A percentile compares a stretch with the other conserved stretches of the same genome.
phyloP scores from a whole-genome alignment of 2,329 filamentous ascomycete species.

The Sporothrix pseudoabietina region DNA sequence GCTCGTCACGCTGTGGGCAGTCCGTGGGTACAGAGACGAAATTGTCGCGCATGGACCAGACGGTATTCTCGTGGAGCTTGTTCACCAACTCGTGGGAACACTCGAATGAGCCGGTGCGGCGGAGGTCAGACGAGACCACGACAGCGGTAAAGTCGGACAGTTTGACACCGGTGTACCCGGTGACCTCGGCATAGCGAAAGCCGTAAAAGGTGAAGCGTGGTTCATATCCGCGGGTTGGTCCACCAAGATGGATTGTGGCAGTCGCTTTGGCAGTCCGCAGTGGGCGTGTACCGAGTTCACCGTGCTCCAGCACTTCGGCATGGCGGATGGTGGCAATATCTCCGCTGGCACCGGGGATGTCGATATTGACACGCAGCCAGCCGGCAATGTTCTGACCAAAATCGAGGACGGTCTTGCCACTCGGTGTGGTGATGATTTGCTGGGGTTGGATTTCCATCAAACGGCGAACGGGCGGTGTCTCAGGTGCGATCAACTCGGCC shows the following conservation, averaged over 20 bases:
- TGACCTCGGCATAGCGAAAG: slow-evolving; percentile 41
- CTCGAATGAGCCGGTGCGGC: slow-evolving; percentile 46
- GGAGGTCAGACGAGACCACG: background rate
- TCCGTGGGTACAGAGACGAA: slow-evolving; percentile 61
- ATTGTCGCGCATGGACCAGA: slow-evolving; percentile 61
- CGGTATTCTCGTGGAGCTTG: slow-evolving; percentile 56
- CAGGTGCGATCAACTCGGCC: slow-evolving; percentile 41
- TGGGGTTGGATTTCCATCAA: slow-evolving; percentile 38
- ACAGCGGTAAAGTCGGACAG: background rate
- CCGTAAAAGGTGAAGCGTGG: slow-evolving; percentile 54
- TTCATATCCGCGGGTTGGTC: background rate
- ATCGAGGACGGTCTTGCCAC: slow-evolving; percentile 54
- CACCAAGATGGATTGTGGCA: background rate
- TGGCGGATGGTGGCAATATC: slow-evolving; percentile 49
- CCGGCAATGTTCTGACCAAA: slow-evolving; percentile 63
- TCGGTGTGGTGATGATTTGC: slow-evolving; percentile 40
- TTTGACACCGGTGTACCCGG: background rate
- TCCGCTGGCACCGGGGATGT: background rate
- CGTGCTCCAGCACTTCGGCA: slow-evolving; percentile 57
- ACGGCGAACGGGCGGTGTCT: slow-evolving; percentile 35
- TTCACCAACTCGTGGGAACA: slow-evolving; percentile 57
- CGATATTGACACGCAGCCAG: slow-evolving; percentile 42
- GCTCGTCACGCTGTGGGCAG: slow-evolving; percentile 59
- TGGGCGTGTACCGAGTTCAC: slow-evolving; percentile 47
- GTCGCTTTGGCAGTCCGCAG: slow-evolving; percentile 46